Evolutionary conservation across 768 basidiomycete genomes (phyloP).

Genomic region (Auricularia sp.): DNA sequence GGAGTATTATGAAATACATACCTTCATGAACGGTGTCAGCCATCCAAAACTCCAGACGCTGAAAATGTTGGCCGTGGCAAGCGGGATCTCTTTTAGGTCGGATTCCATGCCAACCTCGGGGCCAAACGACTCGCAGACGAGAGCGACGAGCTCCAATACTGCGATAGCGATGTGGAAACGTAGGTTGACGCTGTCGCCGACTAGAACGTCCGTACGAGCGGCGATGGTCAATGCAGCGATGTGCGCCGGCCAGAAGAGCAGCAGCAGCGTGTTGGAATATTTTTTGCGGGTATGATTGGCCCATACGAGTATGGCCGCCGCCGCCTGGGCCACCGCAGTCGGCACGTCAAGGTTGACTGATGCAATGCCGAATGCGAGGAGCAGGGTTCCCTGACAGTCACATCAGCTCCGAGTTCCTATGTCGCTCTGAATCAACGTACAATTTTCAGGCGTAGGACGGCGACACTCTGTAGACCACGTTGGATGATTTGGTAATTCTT

Average conservation of each 20-base stretch:
- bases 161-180: slow-evolving; percentile 37
- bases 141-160: slow-evolving; percentile 30
- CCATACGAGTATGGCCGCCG: slow-evolving; percentile 44
- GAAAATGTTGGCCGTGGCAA: slow-evolving; percentile 75
- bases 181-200: slow-evolving; percentile 28
- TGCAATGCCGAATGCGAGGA: slow-evolving; percentile 36
- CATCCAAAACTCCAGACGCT: slow-evolving; percentile 78
- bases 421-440: slow-evolving; percentile 33
- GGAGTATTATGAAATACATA: background rate
- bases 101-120: slow-evolving; percentile 34
- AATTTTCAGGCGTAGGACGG: slow-evolving; percentile 51
- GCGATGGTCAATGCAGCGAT: slow-evolving; percentile 39
- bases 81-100: slow-evolving; percentile 49
- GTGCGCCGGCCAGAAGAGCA: slow-evolving; percentile 79
- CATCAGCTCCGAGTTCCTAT: background rate
- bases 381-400: slow-evolving; percentile 2
- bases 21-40: slow-evolving; percentile 70
- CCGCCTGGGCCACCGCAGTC: slow-evolving; percentile 31
- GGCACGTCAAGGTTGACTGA: slow-evolving; percentile 32
- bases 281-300: slow-evolving; percentile 63
- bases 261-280: slow-evolving; percentile 57
- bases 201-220: slow-evolving; percentile 43
- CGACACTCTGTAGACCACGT: slow-evolving; percentile 37
- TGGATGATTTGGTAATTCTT: slow-evolving; percentile 17
- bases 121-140: slow-evolving; percentile 59